phyloP scores from a whole-genome alignment of 208 protist species.

The Crithidia sp. region DNA sequence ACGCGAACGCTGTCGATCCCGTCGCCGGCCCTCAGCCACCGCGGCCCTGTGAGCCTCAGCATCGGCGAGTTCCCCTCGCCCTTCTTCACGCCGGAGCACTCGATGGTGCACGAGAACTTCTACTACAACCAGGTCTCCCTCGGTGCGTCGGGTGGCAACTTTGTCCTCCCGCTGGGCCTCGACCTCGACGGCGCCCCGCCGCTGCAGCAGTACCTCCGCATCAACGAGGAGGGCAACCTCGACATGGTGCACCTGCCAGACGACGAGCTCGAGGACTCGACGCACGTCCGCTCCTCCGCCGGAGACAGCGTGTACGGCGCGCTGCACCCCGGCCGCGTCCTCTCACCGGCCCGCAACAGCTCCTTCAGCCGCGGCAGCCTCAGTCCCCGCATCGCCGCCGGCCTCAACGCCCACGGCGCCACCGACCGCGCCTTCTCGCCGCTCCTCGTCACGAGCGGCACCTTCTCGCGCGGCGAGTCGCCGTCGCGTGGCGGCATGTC shows the following conservation, averaged over 20 bases:
- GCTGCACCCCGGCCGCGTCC: conserved; percentile 37
- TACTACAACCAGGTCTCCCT: conserved; percentile 65
- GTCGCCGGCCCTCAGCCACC: conserved; percentile 43
- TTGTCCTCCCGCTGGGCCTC: conserved; percentile 69
- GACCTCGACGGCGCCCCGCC: conserved; percentile 35
- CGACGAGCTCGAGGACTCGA: conserved; percentile 64
- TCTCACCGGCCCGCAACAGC: conserved; percentile 47
- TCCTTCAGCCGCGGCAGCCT: conserved; percentile 49
- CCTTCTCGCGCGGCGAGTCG: conserved; percentile 50
- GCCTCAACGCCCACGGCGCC: neutral
- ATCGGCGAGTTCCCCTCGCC: conserved; percentile 43
- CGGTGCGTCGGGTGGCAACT: conserved; percentile 72
- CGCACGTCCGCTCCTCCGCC: conserved; percentile 28
- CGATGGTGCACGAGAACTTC: conserved; percentile 80
- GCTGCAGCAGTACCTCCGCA: conserved; percentile 78
- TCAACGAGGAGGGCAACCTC: conserved; percentile 84
- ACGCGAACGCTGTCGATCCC: conserved; percentile 41
- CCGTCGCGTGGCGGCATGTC: conserved; percentile 46
- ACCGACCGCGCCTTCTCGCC: conserved; percentile 37
- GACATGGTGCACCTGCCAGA: conserved; percentile 70
- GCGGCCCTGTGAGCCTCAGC: conserved; percentile 32
- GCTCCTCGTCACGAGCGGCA: conserved; percentile 23
- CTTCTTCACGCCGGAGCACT: conserved; percentile 60
- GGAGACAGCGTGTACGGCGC: conserved; percentile 47
- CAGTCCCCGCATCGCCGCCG: conserved; percentile 28